Evolutionary conservation across 495 filamentous ascomycete species (phyloP), one percentile per base, ranked within the genome.

Genomic region (Lepidopterella palustris): DNA sequence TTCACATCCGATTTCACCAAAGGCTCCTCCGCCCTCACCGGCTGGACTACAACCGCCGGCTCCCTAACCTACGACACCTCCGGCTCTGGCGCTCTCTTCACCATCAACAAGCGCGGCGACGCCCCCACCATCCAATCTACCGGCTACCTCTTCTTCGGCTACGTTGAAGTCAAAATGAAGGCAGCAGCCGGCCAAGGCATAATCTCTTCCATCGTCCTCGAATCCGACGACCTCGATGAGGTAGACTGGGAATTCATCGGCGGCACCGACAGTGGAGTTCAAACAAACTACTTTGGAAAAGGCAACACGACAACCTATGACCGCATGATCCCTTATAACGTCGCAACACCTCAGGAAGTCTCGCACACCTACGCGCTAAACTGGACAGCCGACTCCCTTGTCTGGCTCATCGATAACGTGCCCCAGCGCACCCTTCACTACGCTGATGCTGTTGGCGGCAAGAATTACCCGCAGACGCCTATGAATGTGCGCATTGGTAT

Each of bases 271-370:
- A 76, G 74, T 45, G 68, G 78, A 24, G 87, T 82, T 15, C 82
- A 88, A 65, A 91, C 78, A 75, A 95, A 95, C 74, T 95, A 90
- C 68, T 96, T 90, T 63, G 89, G 90, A 66, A 92, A 93, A 71
- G 89, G 89, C 35, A 71, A 82, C 60, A 90, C 89, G 45, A 78
- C 74, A 5, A 76, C 77, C 28, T 87, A 80, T 71, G 82, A 84
- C 67, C 82, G 85, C 20, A 87, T 80, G 53, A 77, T 76, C 24
- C 81, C 78, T 65, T 79, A 84, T 66, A 67, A 74, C 6, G 79
- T 82, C 21, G 70, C 72, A 5, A 80, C 78, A 28, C 79, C 82
- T 28, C 70, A 78, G 45, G 69, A 76, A 15, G 75, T 77, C 52
- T 88, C 84, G 71, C 87, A 93, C 72, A 95, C 88, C 53, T 96